Percentiles rank a stretch among this genome's conserved stretches.
These are phyloP conservation scores for Phytophthora rubi DNA, from an alignment of 352 stramenopile genomes.

Conservation along the genomic window DNA sequence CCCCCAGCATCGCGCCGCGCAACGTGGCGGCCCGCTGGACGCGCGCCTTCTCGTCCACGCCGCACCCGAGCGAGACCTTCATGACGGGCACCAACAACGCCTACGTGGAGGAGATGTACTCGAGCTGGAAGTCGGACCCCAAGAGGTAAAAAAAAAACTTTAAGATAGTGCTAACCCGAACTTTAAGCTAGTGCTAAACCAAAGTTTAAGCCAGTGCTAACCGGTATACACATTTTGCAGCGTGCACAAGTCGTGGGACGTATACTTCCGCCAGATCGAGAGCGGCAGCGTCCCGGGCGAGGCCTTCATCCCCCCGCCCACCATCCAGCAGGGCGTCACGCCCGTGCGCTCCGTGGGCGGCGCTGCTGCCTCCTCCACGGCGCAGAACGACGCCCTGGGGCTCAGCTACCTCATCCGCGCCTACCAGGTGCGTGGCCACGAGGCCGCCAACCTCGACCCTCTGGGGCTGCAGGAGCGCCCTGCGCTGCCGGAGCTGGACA, in stretches of 20 bases:
- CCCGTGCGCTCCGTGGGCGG: constrained; percentile 58
- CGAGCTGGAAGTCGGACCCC: constrained; percentile 92
- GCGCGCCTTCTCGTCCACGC: constrained; percentile 67
- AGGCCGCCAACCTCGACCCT: constrained; percentile 97
- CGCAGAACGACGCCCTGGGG: constrained; percentile 87
- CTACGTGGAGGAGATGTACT: constrained; percentile 99
- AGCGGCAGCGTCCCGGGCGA: constrained; percentile 78
- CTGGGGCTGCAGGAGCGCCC: constrained; percentile 86
- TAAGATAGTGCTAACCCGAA: not conserved
- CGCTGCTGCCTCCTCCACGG: constrained; percentile 38
- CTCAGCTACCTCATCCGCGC: constrained; percentile 97
- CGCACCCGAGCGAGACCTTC: constrained; percentile 91
- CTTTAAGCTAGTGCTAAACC: not conserved
- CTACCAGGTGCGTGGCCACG: constrained; percentile 97
- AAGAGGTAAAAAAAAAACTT: constrained; percentile 43
- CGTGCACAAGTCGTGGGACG: constrained; percentile 89
- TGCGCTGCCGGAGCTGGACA: constrained; percentile 87
- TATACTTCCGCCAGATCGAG: constrained; percentile 88
- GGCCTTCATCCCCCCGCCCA: constrained; percentile 85
- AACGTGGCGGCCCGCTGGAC: constrained; percentile 32
- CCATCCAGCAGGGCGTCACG: constrained; percentile 77
- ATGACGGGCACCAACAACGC: constrained; percentile 94
- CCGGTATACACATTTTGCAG: constrained; percentile 37
- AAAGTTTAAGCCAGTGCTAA: not conserved
- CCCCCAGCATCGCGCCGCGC: constrained; percentile 8